Evolutionary conservation across 2,329 filamentous ascomycete genomes (phyloP), one percentile per base, ranked within the genome.

Genomic region (Purpureocillium takamizusanense): DNA sequence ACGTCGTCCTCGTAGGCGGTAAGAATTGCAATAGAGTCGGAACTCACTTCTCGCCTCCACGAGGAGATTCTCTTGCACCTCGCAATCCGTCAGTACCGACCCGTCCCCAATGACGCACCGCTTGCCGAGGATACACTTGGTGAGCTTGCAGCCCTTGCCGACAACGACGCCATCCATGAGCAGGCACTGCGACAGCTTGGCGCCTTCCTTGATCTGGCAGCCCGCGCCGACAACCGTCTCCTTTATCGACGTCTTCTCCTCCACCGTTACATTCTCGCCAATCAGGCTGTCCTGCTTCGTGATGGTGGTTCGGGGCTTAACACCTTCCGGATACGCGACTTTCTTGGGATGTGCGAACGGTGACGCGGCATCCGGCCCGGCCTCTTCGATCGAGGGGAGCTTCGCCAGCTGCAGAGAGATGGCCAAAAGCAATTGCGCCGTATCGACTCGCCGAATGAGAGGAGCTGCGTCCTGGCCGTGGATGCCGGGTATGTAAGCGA

Each of bases 131-230:
- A 97, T 85, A 54, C 89, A 95, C 16, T 86, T 85, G 1, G 85
- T 92, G 37, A 97, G 67, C 58, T 87, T 87, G 54, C 83, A 89
- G 32, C 83, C 82, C 51, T 86, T 84, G 12, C 86, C 89, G 11
- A 98, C 74, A 7, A 86, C 80, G 1, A 86, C 89, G 4, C 86
- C 86, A 43, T 97, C 90, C 87, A 97, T 95, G 15, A 97, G 66
- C 35, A 97, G 62, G 60, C 90, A 97, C 46, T 89, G 77, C n/a
- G 79, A 81, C 33, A 98, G 64, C 47, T 89, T 85, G 23, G 84
- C 87, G n/a, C 88, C 87, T 49, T 83, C 80, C 45, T 81, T 80
- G 46, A 98, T 90, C 51, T 85, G 82, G 57, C 87, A 94, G 50
- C 86, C 87, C 4, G 86, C 78, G 3, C 92, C 92, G 31, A 98